Percentiles rank a stretch among this genome's conserved stretches.
phyloP scores from a whole-genome alignment of 2,329 filamentous ascomycete genomes.

The Colletotrichum sojae region DNA sequence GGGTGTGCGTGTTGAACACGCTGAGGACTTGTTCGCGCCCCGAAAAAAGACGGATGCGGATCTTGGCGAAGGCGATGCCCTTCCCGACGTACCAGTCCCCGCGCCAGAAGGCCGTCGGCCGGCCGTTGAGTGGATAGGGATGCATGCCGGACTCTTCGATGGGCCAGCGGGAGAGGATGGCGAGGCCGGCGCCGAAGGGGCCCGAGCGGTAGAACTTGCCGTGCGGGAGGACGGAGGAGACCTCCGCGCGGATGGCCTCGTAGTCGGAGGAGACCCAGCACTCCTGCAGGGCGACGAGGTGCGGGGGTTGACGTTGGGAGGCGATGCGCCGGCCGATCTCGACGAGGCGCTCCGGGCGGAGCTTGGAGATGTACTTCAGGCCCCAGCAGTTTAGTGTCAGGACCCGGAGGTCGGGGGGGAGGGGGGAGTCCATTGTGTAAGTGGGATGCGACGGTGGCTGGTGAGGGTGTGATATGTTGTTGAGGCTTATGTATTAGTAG shows the following conservation, averaged over 20 bases:
- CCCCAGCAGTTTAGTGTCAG: conserved; percentile 98
- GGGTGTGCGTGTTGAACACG: conserved; percentile 88
- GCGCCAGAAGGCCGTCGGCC: conserved; percentile 92
- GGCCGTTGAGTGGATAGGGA: conserved; percentile 90
- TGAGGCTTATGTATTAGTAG: neutral
- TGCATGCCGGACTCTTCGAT: conserved; percentile 91
- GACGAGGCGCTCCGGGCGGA: conserved; percentile 81
- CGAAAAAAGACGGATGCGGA: conserved; percentile 54
- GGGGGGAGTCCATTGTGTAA: conserved; percentile 46
- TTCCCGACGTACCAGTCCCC: conserved; percentile 98
- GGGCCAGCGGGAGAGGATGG: conserved; percentile 91
- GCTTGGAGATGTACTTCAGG: conserved; percentile 86
- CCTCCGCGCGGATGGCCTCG: conserved; percentile 80
- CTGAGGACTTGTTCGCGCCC: conserved; percentile 76
- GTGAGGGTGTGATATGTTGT: neutral
- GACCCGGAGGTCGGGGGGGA: conserved; percentile 77
- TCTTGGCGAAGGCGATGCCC: conserved; percentile 86
- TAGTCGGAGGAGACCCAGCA: conserved; percentile 94
- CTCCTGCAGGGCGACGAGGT: conserved; percentile 95
- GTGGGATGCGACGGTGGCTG: neutral
- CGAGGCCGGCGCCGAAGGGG: conserved; percentile 90
- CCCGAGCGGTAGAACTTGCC: conserved; percentile 95
- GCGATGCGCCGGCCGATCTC: conserved; percentile 90
- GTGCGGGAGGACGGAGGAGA: conserved; percentile 82
- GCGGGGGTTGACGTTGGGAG: conserved; percentile 74